Percentiles rank a stretch among this genome's conserved stretches.
phyloP scores from a whole-genome alignment of 1,139 yeast genomes.

The Candida sp. region DNA sequence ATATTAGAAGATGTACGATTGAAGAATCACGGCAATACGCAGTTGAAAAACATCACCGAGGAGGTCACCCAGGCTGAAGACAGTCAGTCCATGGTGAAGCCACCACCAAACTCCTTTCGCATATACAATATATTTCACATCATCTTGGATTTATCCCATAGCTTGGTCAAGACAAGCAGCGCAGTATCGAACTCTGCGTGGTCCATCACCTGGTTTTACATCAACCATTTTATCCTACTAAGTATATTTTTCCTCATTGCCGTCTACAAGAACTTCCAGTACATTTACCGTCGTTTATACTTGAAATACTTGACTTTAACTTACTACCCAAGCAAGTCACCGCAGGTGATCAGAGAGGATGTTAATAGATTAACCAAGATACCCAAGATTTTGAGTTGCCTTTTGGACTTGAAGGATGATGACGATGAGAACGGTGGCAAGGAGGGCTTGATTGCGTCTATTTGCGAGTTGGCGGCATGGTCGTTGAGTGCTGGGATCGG shows the following conservation, averaged over 20 bases:
- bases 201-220: constrained; percentile 15
- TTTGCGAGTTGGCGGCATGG: constrained; percentile 87
- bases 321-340: constrained; percentile 83
- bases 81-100: not conserved
- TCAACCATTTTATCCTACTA: constrained; percentile 45
- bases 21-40: constrained; percentile 11
- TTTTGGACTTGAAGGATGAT: constrained; percentile 71
- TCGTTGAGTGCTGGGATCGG: constrained; percentile 83
- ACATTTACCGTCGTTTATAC: constrained; percentile 55
- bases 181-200: constrained; percentile 5
- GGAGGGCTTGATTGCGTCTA: constrained; percentile 78
- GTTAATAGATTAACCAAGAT: constrained; percentile 72
- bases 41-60: constrained; percentile 12
- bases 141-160: constrained; percentile 12
- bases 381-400: constrained; percentile 77
- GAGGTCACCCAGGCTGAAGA: constrained; percentile 6
- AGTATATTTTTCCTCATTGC: constrained; percentile 60
- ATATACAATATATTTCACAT: constrained; percentile 11
- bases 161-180: constrained; percentile 8
- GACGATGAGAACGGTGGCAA: constrained; percentile 90
- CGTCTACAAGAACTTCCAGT: constrained; percentile 55
- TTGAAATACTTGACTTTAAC: constrained; percentile 66
- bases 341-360: constrained; percentile 87
- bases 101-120: constrained; percentile 16
- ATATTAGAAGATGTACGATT: constrained; percentile 15